phyloP scores from a whole-genome alignment of 805 yeast genomes.

The Lipomyces spencermartinsiae region DNA sequence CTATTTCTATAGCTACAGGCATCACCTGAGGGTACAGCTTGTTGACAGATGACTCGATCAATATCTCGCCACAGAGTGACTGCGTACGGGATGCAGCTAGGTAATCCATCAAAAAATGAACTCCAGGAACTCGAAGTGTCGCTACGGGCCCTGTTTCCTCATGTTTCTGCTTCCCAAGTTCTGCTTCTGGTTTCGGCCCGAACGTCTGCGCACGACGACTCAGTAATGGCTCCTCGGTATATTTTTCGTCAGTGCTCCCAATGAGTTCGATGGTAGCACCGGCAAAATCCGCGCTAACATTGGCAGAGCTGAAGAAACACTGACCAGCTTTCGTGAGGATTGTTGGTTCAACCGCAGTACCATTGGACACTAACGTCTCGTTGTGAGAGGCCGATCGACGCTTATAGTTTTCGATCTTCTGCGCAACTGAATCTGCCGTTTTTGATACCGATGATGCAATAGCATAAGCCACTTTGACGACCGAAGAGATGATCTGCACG shows the following conservation, averaged over 20 bases:
- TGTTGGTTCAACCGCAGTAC: neutral
- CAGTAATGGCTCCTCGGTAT: slow-evolving; percentile 28
- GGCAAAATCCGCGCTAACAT: slow-evolving; percentile 27
- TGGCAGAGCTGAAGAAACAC: slow-evolving; percentile 23
- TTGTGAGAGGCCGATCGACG: slow-evolving; percentile 23
- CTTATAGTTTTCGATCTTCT: slow-evolving; percentile 26
- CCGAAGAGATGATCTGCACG: slow-evolving; percentile 23
- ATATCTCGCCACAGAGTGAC: slow-evolving; percentile 56
- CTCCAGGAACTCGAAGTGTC: slow-evolving; percentile 39
- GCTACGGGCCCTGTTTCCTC: slow-evolving; percentile 26
- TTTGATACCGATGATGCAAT: slow-evolving; percentile 14
- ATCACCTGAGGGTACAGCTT: slow-evolving; percentile 74
- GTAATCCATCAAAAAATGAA: slow-evolving; percentile 32
- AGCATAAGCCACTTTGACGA: slow-evolving; percentile 21
- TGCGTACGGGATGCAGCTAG: slow-evolving; percentile 44
- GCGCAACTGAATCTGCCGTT: slow-evolving; percentile 18
- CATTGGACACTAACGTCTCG: neutral
- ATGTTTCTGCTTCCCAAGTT: neutral
- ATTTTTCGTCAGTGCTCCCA: slow-evolving; percentile 32
- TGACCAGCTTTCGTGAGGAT: neutral
- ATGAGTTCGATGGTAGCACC: slow-evolving; percentile 33
- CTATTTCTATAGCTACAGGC: slow-evolving; percentile 71
- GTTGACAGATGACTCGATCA: slow-evolving; percentile 75
- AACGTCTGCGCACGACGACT: slow-evolving; percentile 6
- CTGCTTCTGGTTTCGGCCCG: slow-evolving; percentile 6